A percentile compares a stretch with the other conserved stretches of the same genome.
Conservation (phyloP, 129 eudicot genomes). For the Flaveria linearis region DNA sequence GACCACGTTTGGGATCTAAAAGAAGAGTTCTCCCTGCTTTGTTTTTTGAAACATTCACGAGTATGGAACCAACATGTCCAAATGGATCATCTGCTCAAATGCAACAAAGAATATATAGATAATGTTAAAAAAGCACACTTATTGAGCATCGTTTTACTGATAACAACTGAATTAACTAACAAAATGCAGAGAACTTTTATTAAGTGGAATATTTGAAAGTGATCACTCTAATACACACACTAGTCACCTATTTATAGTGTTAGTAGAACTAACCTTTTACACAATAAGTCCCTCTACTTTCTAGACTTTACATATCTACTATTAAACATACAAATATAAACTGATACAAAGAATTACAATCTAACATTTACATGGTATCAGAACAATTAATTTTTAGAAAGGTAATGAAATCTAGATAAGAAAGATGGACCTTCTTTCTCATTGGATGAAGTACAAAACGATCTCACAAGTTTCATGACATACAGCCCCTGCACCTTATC, state of each 20-base stretch:
- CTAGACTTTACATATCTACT: too few species aligned
- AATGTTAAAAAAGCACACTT: neutral
- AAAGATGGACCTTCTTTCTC: conserved; percentile 59
- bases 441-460: conserved; percentile 79
- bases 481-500: conserved; percentile 84
- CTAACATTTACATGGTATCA: neutral
- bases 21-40: conserved; percentile 76
- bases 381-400: neutral
- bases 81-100: conserved; percentile 75
- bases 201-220: too few species aligned
- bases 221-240: too few species aligned
- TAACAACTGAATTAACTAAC: too few species aligned
- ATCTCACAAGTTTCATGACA: conserved; percentile 91
- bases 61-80: conserved; percentile 94
- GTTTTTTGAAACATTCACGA: conserved; percentile 80
- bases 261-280: too few species aligned
- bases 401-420: neutral
- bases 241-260: too few species aligned
- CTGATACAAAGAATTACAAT: too few species aligned
- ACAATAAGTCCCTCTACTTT: too few species aligned
- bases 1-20: conserved; percentile 84
- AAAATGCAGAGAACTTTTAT: too few species aligned
- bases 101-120: conserved; percentile 10
- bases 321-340: too few species aligned
- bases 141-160: neutral